Conservation (phyloP, 2,329 filamentous ascomycete genomes). For the Claviceps humidiphila region DNA sequence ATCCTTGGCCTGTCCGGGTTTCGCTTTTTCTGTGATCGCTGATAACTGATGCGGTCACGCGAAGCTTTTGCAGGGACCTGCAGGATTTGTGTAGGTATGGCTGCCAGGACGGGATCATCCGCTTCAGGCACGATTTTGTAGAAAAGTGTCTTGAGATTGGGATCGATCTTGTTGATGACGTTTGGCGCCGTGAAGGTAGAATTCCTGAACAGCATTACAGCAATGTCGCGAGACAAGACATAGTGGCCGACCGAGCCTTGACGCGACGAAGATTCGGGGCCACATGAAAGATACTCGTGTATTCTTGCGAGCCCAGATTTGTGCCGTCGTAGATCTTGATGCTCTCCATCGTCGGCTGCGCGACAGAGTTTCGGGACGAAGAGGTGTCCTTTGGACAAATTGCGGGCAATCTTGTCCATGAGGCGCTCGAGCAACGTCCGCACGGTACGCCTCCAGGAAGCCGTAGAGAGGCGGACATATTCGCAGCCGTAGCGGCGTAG, state of each 20-base stretch:
- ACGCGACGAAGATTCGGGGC: conserved; percentile 57
- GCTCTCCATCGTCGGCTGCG: conserved; percentile 35
- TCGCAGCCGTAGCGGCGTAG: too few species aligned
- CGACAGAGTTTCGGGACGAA: conserved; percentile 40
- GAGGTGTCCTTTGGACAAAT: conserved; percentile 47
- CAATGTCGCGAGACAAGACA: conserved; percentile 56
- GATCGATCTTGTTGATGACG: conserved; percentile 51
- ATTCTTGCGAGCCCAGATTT: conserved; percentile 62
- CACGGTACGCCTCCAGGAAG: too few species aligned
- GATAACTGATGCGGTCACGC: conserved; percentile 32
- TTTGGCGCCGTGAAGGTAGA: conserved; percentile 76
- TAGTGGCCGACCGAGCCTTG: conserved; percentile 72
- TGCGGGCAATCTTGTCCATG: conserved; percentile 45
- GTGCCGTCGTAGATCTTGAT: conserved; percentile 45
- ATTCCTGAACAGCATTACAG: conserved; percentile 52
- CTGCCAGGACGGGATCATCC: conserved; percentile 56
- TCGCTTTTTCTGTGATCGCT: conserved; percentile 48
- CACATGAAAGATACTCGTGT: conserved; percentile 64
- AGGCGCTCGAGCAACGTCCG: conserved; percentile 31
- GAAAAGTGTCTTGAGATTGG: conserved; percentile 61
- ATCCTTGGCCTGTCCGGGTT: conserved; percentile 60
- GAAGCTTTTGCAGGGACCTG: conserved; percentile 56
- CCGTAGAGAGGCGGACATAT: too few species aligned
- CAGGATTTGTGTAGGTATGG: conserved; percentile 55
- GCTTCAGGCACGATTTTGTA: conserved; percentile 53